Evolutionary conservation across 345 rosid genomes (phyloP).

Genomic region (Trapa bicornis): DNA sequence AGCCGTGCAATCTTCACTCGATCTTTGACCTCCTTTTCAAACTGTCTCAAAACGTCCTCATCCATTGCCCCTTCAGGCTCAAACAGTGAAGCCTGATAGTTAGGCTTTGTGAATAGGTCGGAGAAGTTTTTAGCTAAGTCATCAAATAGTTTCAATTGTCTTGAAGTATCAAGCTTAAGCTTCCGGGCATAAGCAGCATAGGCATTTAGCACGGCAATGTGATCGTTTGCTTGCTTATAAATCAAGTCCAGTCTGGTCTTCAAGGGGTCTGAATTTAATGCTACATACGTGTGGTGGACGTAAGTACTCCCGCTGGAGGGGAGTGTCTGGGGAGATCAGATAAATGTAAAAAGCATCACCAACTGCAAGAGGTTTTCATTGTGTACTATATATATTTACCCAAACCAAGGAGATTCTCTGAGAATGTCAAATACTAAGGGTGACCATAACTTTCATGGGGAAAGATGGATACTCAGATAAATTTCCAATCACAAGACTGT

Average conservation of each 20-base stretch:
- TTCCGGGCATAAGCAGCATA: constrained; percentile 91
- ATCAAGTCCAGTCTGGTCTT: constrained; percentile 77
- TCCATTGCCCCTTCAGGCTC: constrained; percentile 37
- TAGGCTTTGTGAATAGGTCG: constrained; percentile 33
- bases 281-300: constrained; percentile 52
- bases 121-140: constrained; percentile 63
- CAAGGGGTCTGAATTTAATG: constrained; percentile 64
- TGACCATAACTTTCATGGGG: constrained; percentile 13
- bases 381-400: background rate
- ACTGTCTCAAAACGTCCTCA: constrained; percentile 61
- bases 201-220: constrained; percentile 60
- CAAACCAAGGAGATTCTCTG: background rate
- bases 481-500: constrained; percentile 6
- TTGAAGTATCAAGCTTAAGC: constrained; percentile 70
- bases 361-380: background rate
- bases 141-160: constrained; percentile 59
- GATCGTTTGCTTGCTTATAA: constrained; percentile 79
- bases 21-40: constrained; percentile 91
- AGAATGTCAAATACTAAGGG: too few relatives aligned
- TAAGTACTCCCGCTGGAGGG: constrained; percentile 50
- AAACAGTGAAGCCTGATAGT: constrained; percentile 35
- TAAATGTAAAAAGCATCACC: constrained; percentile 1
- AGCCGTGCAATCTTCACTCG: constrained; percentile 35
- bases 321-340: constrained; percentile 28
- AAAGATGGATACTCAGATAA: constrained; percentile 26